Evolutionary conservation across 176 grass and related monocot species (phyloP), one percentile per base, ranked within the genome.

Genomic region (Cenchrus americanus): DNA sequence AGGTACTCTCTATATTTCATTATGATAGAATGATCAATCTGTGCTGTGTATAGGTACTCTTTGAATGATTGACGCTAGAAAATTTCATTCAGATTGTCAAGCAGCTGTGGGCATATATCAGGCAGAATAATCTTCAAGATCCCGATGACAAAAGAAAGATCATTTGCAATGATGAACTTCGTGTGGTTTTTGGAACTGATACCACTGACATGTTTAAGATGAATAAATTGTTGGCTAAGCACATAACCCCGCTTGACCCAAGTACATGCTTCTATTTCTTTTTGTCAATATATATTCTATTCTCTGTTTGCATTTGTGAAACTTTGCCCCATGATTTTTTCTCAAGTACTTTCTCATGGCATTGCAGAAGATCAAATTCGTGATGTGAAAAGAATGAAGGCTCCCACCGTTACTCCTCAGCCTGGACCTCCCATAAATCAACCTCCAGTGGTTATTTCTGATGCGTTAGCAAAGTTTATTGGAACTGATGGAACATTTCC

Each of bases 121-220:
- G 96, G 74, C 67, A 94, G 86, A 99, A 99, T 69, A 99, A 99
- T 85, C 91, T 99, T 85, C 96, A 99, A 89, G 96, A 99, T 82
- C 96, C 96, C 78, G 92, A 94, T 65, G 92, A 99, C 61, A 99
- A 94, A 87, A 93, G 96, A 86, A 99, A 99, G 87, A 99, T 99
- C 50, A 99, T 96, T 61, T 96, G 96, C 83, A 99, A 99, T 80
- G 96, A 99, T 64, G 93, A 96, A 85, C 91, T 99, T 37, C 89
- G 92, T 75, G 74, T 75, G 34, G 89, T 99, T 73, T 99, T 99
- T 94, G 96, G 72, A 87, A 99, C 93, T 50, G 96, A 99, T 47
- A 26, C 84, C 78, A 99, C 96, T 41, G 96, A 99, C 90, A 99
- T 99, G 96, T 99, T 99, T 90, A 99, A 99, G 75, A 99, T 99